A percentile compares a stretch with the other conserved stretches of the same genome.
Evolutionary conservation across 2,329 filamentous ascomycete genomes (phyloP).

Genomic region (Stagonosporopsis rhizophila): DNA sequence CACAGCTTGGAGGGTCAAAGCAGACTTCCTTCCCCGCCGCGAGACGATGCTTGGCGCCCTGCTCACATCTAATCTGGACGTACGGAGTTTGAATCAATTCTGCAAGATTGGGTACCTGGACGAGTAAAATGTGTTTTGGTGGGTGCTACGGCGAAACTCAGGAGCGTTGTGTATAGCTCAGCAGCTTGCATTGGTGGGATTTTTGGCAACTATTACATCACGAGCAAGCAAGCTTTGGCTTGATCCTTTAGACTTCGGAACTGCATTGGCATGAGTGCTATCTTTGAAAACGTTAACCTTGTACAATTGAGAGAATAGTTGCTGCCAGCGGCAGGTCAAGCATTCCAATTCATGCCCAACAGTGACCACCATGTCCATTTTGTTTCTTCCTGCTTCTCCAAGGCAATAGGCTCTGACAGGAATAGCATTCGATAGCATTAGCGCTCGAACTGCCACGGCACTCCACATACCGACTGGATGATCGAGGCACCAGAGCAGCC

Average conservation of each 20-base stretch:
- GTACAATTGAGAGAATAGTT: slow-evolving; percentile 5
- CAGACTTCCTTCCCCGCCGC: slow-evolving; percentile 55
- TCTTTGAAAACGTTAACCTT: slow-evolving; percentile 11
- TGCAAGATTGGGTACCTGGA: slow-evolving; percentile 49
- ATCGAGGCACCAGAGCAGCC: background rate
- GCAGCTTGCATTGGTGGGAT: slow-evolving; percentile 18
- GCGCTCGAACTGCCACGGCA: background rate
- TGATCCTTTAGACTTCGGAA: slow-evolving; percentile 8
- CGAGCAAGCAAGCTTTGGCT: slow-evolving; percentile 7
- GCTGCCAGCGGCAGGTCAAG: background rate
- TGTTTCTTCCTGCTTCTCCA: background rate
- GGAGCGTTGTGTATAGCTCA: slow-evolving; percentile 19
- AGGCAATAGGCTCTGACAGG: background rate
- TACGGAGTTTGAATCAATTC: slow-evolving; percentile 52
- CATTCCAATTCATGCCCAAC: background rate
- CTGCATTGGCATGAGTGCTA: slow-evolving; percentile 13
- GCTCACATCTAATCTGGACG: slow-evolving; percentile 54
- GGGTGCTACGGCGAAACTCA: slow-evolving; percentile 9
- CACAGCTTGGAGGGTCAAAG: slow-evolving; percentile 44
- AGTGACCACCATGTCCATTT: background rate
- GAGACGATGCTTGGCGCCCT: slow-evolving; percentile 56
- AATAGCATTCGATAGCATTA: background rate
- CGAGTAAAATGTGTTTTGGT: slow-evolving; percentile 25
- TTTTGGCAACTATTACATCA: slow-evolving; percentile 11
- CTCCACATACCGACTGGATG: background rate